Conservation (phyloP, 1,284 basidiomycete species). For the Ustilago trichophora region DNA sequence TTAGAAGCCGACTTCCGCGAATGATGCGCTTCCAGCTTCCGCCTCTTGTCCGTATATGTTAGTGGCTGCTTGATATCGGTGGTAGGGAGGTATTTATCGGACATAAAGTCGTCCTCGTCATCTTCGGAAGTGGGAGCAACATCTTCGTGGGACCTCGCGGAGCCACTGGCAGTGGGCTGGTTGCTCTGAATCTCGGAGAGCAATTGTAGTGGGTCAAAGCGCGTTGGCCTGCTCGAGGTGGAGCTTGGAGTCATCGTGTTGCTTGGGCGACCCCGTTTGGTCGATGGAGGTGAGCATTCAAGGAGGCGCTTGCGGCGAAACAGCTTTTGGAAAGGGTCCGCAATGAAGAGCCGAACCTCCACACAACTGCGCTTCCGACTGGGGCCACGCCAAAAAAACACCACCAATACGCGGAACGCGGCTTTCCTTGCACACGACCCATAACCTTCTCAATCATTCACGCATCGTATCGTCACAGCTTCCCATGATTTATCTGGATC, state of each 20-base stretch:
- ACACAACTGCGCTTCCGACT: too few relatives aligned
- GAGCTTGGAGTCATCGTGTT: neutral
- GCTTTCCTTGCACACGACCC: too few relatives aligned
- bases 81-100: constrained; percentile 28
- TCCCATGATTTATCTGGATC: too few relatives aligned
- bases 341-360: too few relatives aligned
- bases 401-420: too few relatives aligned
- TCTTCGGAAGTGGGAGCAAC: constrained; percentile 1
- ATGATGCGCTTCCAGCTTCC: constrained; percentile 21
- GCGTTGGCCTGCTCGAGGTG: neutral
- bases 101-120: constrained; percentile 46
- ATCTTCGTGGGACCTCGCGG: neutral
- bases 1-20: neutral
- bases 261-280: too few relatives aligned
- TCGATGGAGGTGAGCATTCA: too few relatives aligned
- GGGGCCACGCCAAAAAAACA: too few relatives aligned
- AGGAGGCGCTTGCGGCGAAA: too few relatives aligned
- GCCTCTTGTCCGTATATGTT: constrained; percentile 30
- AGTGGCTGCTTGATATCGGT: constrained; percentile 16
- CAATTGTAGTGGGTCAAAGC: constrained; percentile 14
- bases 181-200: constrained; percentile 27
- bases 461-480: too few relatives aligned
- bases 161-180: neutral
- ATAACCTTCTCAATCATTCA: too few relatives aligned
- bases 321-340: too few relatives aligned